These are phyloP conservation scores for Bruguiera parviflora DNA, from an alignment of 345 rosid genomes.

Conservation along the genomic window DNA sequence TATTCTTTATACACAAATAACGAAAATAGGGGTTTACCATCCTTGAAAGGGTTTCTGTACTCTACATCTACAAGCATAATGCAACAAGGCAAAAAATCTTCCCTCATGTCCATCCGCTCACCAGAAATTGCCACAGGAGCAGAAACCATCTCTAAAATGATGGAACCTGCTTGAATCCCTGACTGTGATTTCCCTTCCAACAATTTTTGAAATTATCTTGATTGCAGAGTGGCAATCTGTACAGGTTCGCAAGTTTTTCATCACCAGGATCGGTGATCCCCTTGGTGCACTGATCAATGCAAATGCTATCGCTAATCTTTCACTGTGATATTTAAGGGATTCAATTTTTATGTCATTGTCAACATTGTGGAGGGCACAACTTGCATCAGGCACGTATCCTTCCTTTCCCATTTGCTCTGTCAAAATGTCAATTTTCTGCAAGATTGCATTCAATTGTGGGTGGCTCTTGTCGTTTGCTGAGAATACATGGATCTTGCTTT, in stretches of 20 bases:
- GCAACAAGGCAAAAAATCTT: not conserved
- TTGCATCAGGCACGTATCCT: conserved; percentile 76
- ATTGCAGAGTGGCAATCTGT: conserved; percentile 84
- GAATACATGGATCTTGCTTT: conserved; percentile 54
- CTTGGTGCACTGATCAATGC: conserved; percentile 75
- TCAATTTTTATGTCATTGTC: conserved; percentile 56
- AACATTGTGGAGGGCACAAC: conserved; percentile 61
- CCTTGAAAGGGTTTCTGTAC: no score
- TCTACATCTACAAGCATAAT: no score
- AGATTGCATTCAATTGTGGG: conserved; percentile 49
- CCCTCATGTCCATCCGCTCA: conserved; percentile 13
- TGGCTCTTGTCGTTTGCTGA: conserved; percentile 62
- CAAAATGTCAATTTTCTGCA: conserved; percentile 47
- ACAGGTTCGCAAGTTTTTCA: conserved; percentile 88
- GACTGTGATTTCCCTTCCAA: conserved; percentile 66
- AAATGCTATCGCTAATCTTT: conserved; percentile 77
- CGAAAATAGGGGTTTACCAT: no score
- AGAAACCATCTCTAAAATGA: conserved; percentile 66
- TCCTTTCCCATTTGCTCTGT: conserved; percentile 52
- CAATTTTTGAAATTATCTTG: conserved; percentile 74
- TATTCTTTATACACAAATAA: no score
- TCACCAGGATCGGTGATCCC: conserved; percentile 65
- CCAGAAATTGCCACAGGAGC: conserved; percentile 89
- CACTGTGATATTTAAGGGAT: conserved; percentile 76
- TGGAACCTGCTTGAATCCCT: conserved; percentile 91